A percentile compares a stretch with the other conserved stretches of the same genome.
Conservation (phyloP, 2,329 filamentous ascomycete species). For the Cordyceps cateniannulata region DNA sequence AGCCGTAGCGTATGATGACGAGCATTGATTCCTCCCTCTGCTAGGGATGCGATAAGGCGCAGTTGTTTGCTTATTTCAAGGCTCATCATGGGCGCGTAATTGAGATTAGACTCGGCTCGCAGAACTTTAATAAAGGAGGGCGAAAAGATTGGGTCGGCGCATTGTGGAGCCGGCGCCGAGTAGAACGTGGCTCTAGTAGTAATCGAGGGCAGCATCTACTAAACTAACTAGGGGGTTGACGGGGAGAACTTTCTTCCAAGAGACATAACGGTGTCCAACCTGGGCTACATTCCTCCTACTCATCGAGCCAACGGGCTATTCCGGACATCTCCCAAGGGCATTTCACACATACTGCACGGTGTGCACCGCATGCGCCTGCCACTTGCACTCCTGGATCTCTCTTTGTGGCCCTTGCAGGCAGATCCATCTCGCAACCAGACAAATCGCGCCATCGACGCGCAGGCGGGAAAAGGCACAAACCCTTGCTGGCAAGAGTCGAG, state of each 20-base stretch:
- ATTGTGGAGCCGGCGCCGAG: slow-evolving; percentile 13
- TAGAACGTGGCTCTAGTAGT: slow-evolving; percentile 9
- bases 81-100: no score
- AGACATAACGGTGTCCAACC: not conserved
- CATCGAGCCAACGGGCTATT: not conserved
- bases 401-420: not conserved
- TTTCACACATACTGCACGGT: not conserved
- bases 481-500: not conserved
- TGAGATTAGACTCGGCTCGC: slow-evolving; percentile 4
- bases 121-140: slow-evolving; percentile 3
- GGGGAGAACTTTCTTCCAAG: slow-evolving; percentile 3
- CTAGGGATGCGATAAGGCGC: not conserved
- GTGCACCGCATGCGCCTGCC: not conserved
- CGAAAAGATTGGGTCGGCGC: slow-evolving; percentile 5
- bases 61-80: no score
- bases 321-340: not conserved
- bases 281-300: not conserved
- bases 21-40: no score
- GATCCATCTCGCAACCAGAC: not conserved
- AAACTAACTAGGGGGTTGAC: not conserved
- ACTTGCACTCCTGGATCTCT: not conserved
- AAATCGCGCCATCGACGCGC: slow-evolving; percentile 10
- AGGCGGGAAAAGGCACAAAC: not conserved
- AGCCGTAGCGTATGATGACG: no score
- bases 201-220: slow-evolving; percentile 5